phyloP scores from a whole-genome alignment of 1,139 yeast species.

The Geotrichum europaeum region DNA sequence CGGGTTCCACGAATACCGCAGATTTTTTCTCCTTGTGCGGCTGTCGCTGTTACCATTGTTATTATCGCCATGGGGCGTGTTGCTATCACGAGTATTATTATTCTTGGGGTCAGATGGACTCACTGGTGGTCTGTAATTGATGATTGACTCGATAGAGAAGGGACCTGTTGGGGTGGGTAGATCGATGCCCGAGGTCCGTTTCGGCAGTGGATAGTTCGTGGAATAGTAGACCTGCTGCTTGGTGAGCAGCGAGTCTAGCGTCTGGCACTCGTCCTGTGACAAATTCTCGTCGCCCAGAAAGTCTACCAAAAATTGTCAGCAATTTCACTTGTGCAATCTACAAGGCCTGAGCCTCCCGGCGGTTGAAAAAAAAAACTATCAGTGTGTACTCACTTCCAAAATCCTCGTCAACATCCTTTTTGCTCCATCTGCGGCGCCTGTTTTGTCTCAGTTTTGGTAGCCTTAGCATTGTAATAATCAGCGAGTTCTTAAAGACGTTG shows the following conservation, averaged over 20 bases:
- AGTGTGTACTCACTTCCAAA: neutral
- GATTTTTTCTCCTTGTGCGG: neutral
- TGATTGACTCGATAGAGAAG: conserved; percentile 4
- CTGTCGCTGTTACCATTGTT: neutral
- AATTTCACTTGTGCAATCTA: too few species aligned
- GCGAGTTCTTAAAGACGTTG: neutral
- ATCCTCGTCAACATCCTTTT: neutral
- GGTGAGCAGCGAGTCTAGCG: neutral
- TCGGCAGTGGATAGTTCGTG: neutral
- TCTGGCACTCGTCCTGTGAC: conserved; percentile 5
- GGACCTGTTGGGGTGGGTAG: conserved; percentile 7
- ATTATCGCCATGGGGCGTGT: neutral
- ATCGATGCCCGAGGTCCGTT: neutral
- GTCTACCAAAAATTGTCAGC: neutral
- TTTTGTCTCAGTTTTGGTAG: neutral
- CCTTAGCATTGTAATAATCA: neutral
- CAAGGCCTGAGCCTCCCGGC: neutral
- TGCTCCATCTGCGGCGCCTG: neutral
- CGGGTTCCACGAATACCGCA: neutral
- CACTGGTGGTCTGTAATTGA: neutral
- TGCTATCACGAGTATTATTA: neutral
- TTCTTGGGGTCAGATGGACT: neutral
- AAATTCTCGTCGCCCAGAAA: conserved; percentile 11
- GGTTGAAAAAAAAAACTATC: neutral
- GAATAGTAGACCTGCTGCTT: conserved; percentile 1